These are phyloP conservation scores for Coprinopsis strossmayeri DNA, from an alignment of 768 basidiomycete species.

Conservation along the genomic window DNA sequence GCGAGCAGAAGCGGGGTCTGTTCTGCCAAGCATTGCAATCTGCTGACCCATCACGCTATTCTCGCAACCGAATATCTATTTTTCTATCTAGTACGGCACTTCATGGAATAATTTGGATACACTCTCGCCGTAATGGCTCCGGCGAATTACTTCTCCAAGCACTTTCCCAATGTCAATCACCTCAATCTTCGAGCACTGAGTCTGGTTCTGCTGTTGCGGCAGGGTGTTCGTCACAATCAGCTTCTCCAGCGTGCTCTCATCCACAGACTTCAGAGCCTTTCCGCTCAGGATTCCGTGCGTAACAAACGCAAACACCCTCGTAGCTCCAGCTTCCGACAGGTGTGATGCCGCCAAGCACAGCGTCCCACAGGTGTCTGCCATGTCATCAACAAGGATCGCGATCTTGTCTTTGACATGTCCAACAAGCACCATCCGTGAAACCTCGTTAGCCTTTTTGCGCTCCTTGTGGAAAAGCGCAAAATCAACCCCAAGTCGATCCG, in stretches of 20 bases:
- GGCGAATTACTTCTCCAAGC: constrained; percentile 91
- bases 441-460: constrained; percentile 93
- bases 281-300: constrained; percentile 96
- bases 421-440: constrained; percentile 92
- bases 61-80: constrained; percentile 7
- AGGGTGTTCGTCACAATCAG: constrained; percentile 98
- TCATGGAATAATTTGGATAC: constrained; percentile 86
- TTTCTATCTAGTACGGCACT: constrained; percentile 64
- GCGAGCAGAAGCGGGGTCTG: constrained; percentile 7
- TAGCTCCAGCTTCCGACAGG: constrained; percentile 82
- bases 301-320: constrained; percentile 84
- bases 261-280: constrained; percentile 70
- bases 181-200: constrained; percentile 71
- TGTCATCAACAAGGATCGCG: constrained; percentile 96
- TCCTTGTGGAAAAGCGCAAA: constrained; percentile 99
- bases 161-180: constrained; percentile 94
- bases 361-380: constrained; percentile 97
- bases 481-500: constrained; percentile 92
- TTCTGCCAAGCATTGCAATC: constrained; percentile 11
- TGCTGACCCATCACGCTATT: constrained; percentile 12
- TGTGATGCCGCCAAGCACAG: constrained; percentile 88
- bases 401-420: constrained; percentile 89
- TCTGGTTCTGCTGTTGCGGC: constrained; percentile 77
- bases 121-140: constrained; percentile 96
- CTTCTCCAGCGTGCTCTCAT: constrained; percentile 76